Evolutionary conservation across 768 basidiomycete species (phyloP).

Genomic region (Daedaleopsis sinensis): DNA sequence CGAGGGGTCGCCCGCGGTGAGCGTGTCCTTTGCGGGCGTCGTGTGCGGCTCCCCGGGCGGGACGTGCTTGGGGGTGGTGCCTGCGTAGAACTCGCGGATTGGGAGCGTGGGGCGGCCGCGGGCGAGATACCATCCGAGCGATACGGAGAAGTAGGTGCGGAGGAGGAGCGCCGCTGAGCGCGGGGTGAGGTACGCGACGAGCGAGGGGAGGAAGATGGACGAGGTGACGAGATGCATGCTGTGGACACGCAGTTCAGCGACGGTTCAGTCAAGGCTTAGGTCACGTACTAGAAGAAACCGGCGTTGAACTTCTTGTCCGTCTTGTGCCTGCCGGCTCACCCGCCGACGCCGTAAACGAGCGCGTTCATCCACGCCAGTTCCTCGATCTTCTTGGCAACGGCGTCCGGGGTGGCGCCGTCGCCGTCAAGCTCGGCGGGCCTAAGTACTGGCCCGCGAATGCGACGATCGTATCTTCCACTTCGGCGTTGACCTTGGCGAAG

Average conservation of each 20-base stretch:
- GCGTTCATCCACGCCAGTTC: conserved; percentile 61
- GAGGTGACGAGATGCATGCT: conserved; percentile 74
- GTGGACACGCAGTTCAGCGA: neutral
- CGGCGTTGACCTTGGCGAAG: conserved; percentile 19
- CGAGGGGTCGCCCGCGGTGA: conserved; percentile 38
- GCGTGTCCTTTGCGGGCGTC: conserved; percentile 23
- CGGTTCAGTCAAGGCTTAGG: neutral
- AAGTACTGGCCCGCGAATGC: conserved; percentile 22
- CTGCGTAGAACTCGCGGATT: conserved; percentile 50
- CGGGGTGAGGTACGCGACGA: conserved; percentile 39
- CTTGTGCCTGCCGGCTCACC: conserved; percentile 45
- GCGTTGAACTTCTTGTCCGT: conserved; percentile 42
- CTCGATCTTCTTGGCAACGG: conserved; percentile 52
- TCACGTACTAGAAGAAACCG: conserved; percentile 66
- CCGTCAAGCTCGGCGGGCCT: conserved; percentile 20
- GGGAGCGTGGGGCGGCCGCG: conserved; percentile 57
- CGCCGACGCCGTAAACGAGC: conserved; percentile 60
- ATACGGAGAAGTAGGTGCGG: conserved; percentile 56
- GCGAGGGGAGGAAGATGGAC: conserved; percentile 58
- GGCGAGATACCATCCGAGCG: conserved; percentile 57
- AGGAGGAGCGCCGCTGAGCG: conserved; percentile 52
- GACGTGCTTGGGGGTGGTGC: neutral
- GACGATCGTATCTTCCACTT: conserved; percentile 18
- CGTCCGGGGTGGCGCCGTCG: conserved; percentile 19
- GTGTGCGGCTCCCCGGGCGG: no score